A percentile compares a stretch with the other conserved stretches of the same genome.
phyloP scores from a whole-genome alignment of 2,329 filamentous ascomycete genomes.

The Dothiorella sarmentorum region DNA sequence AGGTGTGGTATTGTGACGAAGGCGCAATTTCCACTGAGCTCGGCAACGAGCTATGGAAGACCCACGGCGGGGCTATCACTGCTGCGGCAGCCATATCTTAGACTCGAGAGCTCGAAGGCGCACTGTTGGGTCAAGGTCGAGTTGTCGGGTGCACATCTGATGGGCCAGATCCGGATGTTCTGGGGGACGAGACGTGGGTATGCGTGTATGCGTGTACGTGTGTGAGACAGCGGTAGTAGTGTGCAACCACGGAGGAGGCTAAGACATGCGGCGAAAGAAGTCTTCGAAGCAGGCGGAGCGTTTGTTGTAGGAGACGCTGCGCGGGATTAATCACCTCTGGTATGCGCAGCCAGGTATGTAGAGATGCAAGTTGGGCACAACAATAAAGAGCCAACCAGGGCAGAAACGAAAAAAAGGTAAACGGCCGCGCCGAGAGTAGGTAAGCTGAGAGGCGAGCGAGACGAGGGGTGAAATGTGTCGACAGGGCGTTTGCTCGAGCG shows the following conservation, averaged over 20 bases:
- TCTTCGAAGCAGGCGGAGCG: background rate
- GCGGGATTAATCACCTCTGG: conserved; percentile 6
- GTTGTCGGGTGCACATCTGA: conserved; percentile 12
- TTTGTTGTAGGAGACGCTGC: background rate
- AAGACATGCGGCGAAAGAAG: background rate
- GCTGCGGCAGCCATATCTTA: conserved; percentile 5
- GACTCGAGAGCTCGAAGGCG: background rate
- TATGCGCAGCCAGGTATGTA: background rate
- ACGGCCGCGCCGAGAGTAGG: background rate
- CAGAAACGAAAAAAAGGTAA: background rate
- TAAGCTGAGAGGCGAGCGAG: conserved; percentile 11
- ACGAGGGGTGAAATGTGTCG: conserved; percentile 2
- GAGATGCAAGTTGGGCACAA: background rate
- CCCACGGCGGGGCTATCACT: background rate
- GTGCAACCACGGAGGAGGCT: background rate
- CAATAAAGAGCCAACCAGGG: too few species aligned
- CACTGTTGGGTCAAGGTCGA: conserved; percentile 1
- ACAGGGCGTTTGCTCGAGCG: conserved; percentile 5
- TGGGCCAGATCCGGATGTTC: background rate
- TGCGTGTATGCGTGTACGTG: background rate
- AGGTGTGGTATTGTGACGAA: background rate
- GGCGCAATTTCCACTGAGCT: background rate
- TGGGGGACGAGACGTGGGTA: background rate
- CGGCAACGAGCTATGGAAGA: background rate
- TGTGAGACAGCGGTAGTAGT: background rate